A percentile compares a stretch with the other conserved stretches of the same genome.
These are phyloP conservation scores for Capronia americana DNA, from an alignment of 2,329 filamentous ascomycete genomes.

Conservation along the genomic window DNA sequence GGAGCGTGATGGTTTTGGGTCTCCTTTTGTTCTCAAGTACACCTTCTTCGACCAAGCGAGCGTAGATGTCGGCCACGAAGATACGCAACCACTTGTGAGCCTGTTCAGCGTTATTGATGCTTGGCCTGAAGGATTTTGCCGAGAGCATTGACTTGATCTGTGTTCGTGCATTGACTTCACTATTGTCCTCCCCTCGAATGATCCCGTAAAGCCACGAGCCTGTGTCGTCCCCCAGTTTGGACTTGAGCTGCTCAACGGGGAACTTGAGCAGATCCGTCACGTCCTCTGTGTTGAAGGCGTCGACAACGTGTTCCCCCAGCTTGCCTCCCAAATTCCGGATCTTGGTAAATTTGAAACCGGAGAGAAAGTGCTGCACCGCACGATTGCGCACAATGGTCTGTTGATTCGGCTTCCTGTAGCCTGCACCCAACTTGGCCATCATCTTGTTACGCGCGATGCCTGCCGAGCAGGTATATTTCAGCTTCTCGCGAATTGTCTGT, in stretches of 20 bases:
- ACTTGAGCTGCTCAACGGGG: conserved; percentile 75
- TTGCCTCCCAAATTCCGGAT: conserved; percentile 96
- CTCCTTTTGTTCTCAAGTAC: conserved; percentile 84
- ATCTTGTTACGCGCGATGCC: conserved; percentile 93
- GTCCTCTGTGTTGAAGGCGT: conserved; percentile 79
- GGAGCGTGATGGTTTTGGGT: conserved; percentile 83
- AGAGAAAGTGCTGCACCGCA: conserved; percentile 78
- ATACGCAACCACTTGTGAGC: conserved; percentile 86
- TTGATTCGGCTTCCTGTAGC: conserved; percentile 88
- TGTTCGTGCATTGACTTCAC: conserved; percentile 87
- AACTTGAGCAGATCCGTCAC: conserved; percentile 77
- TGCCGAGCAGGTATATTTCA: conserved; percentile 90
- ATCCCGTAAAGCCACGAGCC: conserved; percentile 84
- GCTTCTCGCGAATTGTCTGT: conserved; percentile 67
- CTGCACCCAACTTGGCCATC: conserved; percentile 90
- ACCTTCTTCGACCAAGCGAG: conserved; percentile 87
- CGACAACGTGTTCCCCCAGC: conserved; percentile 82
- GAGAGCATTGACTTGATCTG: conserved; percentile 98
- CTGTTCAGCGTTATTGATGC: conserved; percentile 78
- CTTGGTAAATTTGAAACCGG: conserved; percentile 89
- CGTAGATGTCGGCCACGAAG: conserved; percentile 89
- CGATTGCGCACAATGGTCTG: conserved; percentile 93
- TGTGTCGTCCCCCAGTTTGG: conserved; percentile 80
- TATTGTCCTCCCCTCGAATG: conserved; percentile 83
- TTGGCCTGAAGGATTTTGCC: conserved; percentile 90